Evolutionary conservation across 148 eudicot species (phyloP).

Genomic region (Talinum fruticosum): DNA sequence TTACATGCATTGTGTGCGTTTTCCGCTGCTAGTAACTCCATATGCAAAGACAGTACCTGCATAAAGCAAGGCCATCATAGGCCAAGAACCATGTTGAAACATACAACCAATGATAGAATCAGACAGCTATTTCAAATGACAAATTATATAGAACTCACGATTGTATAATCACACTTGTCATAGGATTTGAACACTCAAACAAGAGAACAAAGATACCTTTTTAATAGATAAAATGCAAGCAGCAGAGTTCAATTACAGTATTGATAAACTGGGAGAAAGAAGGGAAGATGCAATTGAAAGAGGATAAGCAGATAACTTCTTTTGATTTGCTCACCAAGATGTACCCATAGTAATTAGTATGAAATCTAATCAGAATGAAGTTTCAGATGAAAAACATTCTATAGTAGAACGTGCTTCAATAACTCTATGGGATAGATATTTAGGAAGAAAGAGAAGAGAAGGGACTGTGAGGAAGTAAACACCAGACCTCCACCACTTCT

Average conservation of each 20-base stretch:
- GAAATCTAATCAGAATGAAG: not conserved
- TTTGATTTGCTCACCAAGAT: not conserved
- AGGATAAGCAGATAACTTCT: not conserved
- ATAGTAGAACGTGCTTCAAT: not conserved
- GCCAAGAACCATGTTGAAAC: not conserved
- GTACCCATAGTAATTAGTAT: not conserved
- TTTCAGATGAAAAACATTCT: not conserved
- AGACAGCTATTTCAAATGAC: not conserved
- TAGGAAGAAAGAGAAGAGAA: not conserved
- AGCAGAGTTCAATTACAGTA: not conserved
- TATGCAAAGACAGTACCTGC: constrained; percentile 75
- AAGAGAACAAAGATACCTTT: not conserved
- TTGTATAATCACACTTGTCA: not conserved
- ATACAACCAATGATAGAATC: not conserved
- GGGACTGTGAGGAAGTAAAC: not conserved
- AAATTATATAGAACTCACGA: not conserved
- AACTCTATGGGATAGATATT: not conserved
- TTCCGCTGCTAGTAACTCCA: constrained; percentile 86
- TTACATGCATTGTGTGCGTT: constrained; percentile 45
- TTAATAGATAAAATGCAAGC: not conserved
- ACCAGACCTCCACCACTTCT: not conserved
- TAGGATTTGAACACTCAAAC: not conserved
- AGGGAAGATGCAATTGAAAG: not conserved
- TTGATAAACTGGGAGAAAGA: constrained; percentile 6
- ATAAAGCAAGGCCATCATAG: constrained; percentile 14